Evolutionary conservation across 768 basidiomycete species (phyloP).

Genomic region (Podaxis sp.): DNA sequence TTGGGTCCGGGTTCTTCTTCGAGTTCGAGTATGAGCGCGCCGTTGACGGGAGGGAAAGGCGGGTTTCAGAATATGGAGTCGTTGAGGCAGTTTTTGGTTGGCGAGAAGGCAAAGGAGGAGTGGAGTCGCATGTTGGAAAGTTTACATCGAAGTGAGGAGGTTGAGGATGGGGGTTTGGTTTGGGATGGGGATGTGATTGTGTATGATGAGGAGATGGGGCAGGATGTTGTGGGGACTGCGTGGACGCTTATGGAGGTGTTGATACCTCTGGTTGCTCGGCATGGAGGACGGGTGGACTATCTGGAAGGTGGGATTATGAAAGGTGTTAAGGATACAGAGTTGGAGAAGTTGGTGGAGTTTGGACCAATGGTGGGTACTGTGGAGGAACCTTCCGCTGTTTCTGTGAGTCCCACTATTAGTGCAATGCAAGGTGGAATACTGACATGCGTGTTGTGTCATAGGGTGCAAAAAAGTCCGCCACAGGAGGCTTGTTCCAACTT

Average conservation of each 20-base stretch:
- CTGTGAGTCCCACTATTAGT: background rate
- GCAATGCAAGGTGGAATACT: background rate
- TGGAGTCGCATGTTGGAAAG: conserved; percentile 40
- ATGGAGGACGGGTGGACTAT: conserved; percentile 58
- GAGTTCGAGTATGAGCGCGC: background rate
- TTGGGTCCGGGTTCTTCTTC: background rate
- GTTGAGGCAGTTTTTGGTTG: conserved; percentile 79
- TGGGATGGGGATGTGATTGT: conserved; percentile 81
- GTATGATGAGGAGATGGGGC: conserved; percentile 74
- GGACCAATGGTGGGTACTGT: conserved; percentile 23
- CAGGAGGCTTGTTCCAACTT: conserved; percentile 61
- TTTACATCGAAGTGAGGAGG: conserved; percentile 27
- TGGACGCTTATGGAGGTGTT: conserved; percentile 73
- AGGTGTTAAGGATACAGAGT: conserved; percentile 55
- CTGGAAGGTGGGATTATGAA: conserved; percentile 69
- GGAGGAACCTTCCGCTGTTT: conserved; percentile 23
- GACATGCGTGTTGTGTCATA: background rate
- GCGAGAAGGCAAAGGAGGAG: conserved; percentile 63
- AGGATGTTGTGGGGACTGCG: conserved; percentile 52
- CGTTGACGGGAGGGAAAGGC: conserved; percentile 32
- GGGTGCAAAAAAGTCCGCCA: conserved; percentile 9
- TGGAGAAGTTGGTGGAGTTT: conserved; percentile 50
- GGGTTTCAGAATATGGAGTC: conserved; percentile 65
- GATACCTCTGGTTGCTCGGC: conserved; percentile 45
- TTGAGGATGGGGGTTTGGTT: conserved; percentile 12